These are phyloP conservation scores for Yamadazyma diospyri DNA, from an alignment of 1,139 yeast genomes.

Conservation along the genomic window DNA sequence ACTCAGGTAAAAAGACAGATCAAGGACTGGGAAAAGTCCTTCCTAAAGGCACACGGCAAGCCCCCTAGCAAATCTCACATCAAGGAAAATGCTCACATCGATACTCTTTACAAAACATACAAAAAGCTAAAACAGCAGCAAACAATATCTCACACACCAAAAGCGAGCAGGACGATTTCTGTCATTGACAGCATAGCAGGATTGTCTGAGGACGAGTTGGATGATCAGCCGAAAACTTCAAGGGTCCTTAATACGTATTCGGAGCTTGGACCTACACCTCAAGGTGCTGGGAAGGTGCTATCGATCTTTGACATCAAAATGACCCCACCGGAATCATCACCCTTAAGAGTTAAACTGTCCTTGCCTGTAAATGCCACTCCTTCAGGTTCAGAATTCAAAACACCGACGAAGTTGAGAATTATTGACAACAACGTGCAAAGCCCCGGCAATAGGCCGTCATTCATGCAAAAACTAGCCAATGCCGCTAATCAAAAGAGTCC, in stretches of 20 bases:
- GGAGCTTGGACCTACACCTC: conserved; percentile 76
- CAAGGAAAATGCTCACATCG: conserved; percentile 41
- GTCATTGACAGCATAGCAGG: conserved; percentile 9
- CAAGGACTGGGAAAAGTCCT: conserved; percentile 62
- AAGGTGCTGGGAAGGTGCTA: conserved; percentile 63
- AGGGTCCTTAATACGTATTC: conserved; percentile 9
- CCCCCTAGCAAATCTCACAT: conserved; percentile 55
- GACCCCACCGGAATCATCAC: conserved; percentile 48
- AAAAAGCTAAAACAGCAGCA: conserved; percentile 15
- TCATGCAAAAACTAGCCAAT: conserved; percentile 12
- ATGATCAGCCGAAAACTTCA: conserved; percentile 6
- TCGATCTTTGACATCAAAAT: conserved; percentile 57
- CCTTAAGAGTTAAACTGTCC: conserved; percentile 21
- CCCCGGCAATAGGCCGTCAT: conserved; percentile 8
- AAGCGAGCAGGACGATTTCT: not conserved
- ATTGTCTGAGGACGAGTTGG: conserved; percentile 10
- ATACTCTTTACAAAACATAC: conserved; percentile 44
- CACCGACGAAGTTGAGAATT: conserved; percentile 29
- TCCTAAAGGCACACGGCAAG: conserved; percentile 39
- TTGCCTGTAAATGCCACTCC: conserved; percentile 1
- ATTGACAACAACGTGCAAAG: conserved; percentile 9
- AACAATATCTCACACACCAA: conserved; percentile 1
- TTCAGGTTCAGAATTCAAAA: conserved; percentile 21
- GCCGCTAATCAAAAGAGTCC: conserved; percentile 11
- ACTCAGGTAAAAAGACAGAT: conserved; percentile 30